Percentiles rank a stretch among this genome's conserved stretches.
Conservation (phyloP, 1,284 basidiomycete species). For the Puccinia coronata region DNA sequence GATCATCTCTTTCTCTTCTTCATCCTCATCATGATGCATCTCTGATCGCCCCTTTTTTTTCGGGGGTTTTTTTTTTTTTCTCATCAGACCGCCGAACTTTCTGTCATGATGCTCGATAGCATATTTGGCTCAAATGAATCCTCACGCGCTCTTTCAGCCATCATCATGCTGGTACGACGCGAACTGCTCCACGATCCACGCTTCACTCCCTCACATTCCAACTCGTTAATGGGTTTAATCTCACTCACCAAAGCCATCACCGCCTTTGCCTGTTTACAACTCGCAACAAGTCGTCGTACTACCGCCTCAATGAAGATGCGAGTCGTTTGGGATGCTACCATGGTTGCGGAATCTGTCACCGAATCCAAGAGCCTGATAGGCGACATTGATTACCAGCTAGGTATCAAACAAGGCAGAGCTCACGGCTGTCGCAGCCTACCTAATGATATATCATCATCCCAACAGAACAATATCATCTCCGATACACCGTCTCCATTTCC, state of each 20-base stretch:
- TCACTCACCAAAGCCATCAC: constrained; percentile 63
- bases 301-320: constrained; percentile 59
- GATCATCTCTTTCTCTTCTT: neutral
- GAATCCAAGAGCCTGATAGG: neutral
- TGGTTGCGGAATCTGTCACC: neutral
- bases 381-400: neutral
- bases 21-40: too few relatives aligned
- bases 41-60: too few relatives aligned
- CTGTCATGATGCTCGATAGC: constrained; percentile 62
- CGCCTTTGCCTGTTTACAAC: constrained; percentile 63
- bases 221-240: constrained; percentile 57
- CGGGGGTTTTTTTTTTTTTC: too few relatives aligned
- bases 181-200: constrained; percentile 60
- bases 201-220: constrained; percentile 57
- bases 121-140: constrained; percentile 64
- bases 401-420: neutral
- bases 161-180: constrained; percentile 62
- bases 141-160: constrained; percentile 61
- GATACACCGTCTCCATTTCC: neutral
- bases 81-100: constrained; percentile 61
- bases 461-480: neutral
- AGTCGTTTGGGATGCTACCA: constrained; percentile 53
- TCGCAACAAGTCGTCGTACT: constrained; percentile 61
- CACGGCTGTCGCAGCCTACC: neutral
- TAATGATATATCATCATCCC: neutral